phyloP scores from a whole-genome alignment of 306 rosid genomes.

The Biancaea sappan region DNA sequence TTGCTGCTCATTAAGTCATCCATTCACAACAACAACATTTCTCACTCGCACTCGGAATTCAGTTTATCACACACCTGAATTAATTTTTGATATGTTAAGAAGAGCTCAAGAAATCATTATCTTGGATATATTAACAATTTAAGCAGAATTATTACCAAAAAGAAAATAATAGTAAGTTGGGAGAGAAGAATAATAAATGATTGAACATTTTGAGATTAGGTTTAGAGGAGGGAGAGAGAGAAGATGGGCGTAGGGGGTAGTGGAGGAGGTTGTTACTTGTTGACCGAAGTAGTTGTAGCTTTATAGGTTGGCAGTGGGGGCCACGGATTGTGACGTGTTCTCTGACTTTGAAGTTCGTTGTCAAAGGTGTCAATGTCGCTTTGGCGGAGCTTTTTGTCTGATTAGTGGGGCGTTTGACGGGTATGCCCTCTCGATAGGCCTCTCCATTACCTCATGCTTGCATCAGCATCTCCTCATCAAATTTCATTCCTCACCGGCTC shows the following conservation, averaged over 20 bases:
- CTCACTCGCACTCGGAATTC: neutral
- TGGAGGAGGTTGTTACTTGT: constrained; percentile 37
- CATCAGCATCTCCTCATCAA: constrained; percentile 43
- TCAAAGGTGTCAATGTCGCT: constrained; percentile 35
- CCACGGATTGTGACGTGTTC: constrained; percentile 35
- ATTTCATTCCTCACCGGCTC: too few relatives aligned
- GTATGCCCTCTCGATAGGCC: constrained; percentile 8
- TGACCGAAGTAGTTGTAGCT: constrained; percentile 34
- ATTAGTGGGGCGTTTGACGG: constrained; percentile 6
- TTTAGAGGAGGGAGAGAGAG: constrained; percentile 1
- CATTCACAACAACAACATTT: neutral
- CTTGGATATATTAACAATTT: too few relatives aligned
- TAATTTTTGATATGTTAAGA: neutral
- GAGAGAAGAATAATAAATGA: too few relatives aligned
- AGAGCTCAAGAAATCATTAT: too few relatives aligned
- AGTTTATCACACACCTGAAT: neutral
- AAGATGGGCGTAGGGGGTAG: constrained; percentile 6
- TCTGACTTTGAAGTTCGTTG: constrained; percentile 37
- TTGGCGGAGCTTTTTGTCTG: constrained; percentile 35
- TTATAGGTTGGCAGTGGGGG: constrained; percentile 1
- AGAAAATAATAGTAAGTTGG: too few relatives aligned
- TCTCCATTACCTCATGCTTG: constrained; percentile 46
- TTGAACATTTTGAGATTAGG: neutral
- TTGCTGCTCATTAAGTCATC: constrained; percentile 38
- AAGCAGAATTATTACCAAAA: too few relatives aligned